Evolutionary conservation across 306 rosid genomes (phyloP), one percentile per base, ranked within the genome.

Genomic region (Carpinus fangiana): DNA sequence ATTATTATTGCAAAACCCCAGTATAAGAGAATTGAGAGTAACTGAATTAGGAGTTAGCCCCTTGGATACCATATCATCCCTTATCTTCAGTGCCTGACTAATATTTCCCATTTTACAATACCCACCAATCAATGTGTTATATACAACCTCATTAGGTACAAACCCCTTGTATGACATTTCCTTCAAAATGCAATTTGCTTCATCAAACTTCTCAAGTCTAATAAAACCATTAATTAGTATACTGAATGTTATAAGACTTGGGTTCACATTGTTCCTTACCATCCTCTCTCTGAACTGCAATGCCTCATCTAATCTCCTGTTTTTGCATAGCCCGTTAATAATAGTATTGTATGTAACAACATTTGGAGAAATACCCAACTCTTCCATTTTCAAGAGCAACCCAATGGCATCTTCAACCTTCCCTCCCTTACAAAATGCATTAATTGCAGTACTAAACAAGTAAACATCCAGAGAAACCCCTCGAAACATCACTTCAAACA

Each of bases 301-400:
- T 2, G 93, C 94, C 60, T 87, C 92, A 8, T 73, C 88, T 34
- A 90, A 70, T 80, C 91, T 88, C 57, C 93, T 88, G 57, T 73
- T 75, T 86, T 87, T 86, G 82, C 88, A 92, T 41, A 92, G 83
- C 51, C 94, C 97, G 72, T 92, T 87, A 67, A 92, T 92, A 70
- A 92, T 43, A 51, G 36, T 90, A 83, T 92, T 92, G 67, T 90
- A 92, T 5, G 91, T 88, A 75, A 92, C 90, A 69, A 82, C 94
- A 81, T 90, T 92, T 5, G 97, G 94, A 23, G 65, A 67, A 82
- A 90, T 76, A 48, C 93, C 91, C 14, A 72, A 51, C 81, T 76
- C 84, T 82, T 85, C 88, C 93, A 90, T 92, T 73, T 75, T 87
- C 60, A 57, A 47, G 31, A 90, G 85, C 88, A 92, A 85, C 14